phyloP scores from a whole-genome alignment of 1,284 basidiomycete genomes.

The Farysia itapuensis region DNA sequence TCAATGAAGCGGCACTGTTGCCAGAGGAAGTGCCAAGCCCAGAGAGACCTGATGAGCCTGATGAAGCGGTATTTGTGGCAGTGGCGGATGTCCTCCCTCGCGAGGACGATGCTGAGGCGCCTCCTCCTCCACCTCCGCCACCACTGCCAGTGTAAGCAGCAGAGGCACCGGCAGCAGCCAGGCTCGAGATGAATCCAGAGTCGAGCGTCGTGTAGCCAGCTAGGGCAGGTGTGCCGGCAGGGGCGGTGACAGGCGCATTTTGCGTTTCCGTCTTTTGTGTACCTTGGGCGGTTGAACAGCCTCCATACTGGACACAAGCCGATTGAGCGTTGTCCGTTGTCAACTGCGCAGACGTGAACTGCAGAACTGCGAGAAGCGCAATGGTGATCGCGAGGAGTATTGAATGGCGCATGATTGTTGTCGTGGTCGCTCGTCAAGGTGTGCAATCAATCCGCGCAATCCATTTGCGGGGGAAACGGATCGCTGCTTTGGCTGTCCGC shows the following conservation, averaged over 20 bases:
- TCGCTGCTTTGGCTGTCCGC: too few species aligned
- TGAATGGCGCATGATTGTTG: too few species aligned
- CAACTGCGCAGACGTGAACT: conserved; percentile 7
- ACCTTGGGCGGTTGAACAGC: conserved; percentile 12
- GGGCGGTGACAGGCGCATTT: conserved; percentile 19
- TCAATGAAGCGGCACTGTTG: background rate
- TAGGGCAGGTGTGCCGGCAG: conserved; percentile 19
- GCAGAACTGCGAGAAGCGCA: conserved; percentile 1
- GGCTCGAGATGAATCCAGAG: conserved; percentile 6
- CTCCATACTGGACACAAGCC: conserved; percentile 24
- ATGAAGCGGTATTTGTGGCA: too few species aligned
- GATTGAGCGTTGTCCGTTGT: conserved; percentile 20
- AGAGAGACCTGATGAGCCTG: background rate
- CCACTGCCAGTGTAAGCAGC: conserved; percentile 6
- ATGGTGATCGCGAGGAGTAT: too few species aligned
- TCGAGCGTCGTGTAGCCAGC: conserved; percentile 18
- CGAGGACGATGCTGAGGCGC: background rate
- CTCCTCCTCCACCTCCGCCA: conserved; percentile 2
- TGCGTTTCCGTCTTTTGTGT: conserved; percentile 9
- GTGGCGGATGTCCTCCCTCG: too few species aligned
- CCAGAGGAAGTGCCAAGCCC: background rate
- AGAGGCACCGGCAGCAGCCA: conserved; percentile 22
- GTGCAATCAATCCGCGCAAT: too few species aligned
- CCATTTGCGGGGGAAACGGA: too few species aligned
- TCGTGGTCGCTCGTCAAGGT: too few species aligned